Evolutionary conservation across 176 grass and related monocot genomes (phyloP), one percentile per base, ranked within the genome.

Genomic region (Pontederia paniculata): DNA sequence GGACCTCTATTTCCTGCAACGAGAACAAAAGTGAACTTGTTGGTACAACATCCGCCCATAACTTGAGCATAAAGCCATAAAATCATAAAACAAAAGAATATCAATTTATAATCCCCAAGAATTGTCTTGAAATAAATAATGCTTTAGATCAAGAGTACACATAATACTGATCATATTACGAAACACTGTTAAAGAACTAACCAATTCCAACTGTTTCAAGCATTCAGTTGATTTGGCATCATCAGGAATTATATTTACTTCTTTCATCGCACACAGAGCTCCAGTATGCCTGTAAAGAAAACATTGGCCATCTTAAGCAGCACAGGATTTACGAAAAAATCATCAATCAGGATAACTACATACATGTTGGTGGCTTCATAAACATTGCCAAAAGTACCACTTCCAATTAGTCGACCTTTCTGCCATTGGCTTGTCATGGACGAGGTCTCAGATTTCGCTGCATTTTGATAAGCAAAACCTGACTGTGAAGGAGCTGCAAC

Each of bases 231-330:
- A 96, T 78, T 96, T 87, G 42, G 71, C 79, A 73, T 96, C 91
- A 57, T 96, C 91, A 42, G 82, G 91, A 83, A 96, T 96, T 61
- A 96, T 87, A 81, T 96, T 96, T 9, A 96, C 91, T 70, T 96
- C 91, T 70, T 96, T 96, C 91, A 96, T 96, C 45, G 91, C 91
- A 86, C 91, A 96, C 54, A 89, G 79, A 61, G 91, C 91, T 70
- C 91, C 91, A 71, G 85, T 96, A 44, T 89, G 68, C 69, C 90
- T 95, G 66, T 47, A 65, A 56, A 69, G 73, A 63, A 79, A 76
- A 45, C 28, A n/a, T 28, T 73, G 18, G 17, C 59, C 53, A 68
- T 41, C 43, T 11, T 47, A 85, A 65, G 45, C 69, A 52, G 52
- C 45, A 21, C 14, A 71, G 48, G n/a, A 44, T 13, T 0, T 43